phyloP scores from a whole-genome alignment of 2,329 filamentous ascomycete genomes.

The Aspergillus fijiensis region DNA sequence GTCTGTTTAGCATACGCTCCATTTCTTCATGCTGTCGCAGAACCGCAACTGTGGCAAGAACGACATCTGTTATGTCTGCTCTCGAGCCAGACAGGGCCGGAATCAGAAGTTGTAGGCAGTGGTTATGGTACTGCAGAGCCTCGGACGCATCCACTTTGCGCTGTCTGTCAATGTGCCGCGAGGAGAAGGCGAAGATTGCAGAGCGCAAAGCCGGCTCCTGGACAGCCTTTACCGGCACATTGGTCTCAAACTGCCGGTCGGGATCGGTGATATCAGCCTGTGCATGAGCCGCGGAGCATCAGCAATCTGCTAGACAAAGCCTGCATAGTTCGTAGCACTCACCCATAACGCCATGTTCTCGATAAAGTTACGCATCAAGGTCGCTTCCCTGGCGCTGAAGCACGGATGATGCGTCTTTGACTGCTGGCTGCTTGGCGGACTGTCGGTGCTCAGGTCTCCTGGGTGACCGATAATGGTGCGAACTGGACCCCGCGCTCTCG shows the following conservation, averaged over 20 bases:
- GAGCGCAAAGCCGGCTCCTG: slow-evolving; percentile 33
- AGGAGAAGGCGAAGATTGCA: slow-evolving; percentile 36
- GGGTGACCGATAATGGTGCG: background rate
- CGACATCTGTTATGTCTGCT: slow-evolving; percentile 27
- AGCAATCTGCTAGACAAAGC: background rate
- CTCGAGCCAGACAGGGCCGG: slow-evolving; percentile 31
- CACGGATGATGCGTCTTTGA: background rate
- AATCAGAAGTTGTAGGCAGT: slow-evolving; percentile 36
- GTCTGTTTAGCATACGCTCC: slow-evolving; percentile 20
- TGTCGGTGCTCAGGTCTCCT: background rate
- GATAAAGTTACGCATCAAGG: slow-evolving; percentile 30
- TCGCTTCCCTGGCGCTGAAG: slow-evolving; percentile 23
- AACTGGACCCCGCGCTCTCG: no score
- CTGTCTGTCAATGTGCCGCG: slow-evolving; percentile 33
- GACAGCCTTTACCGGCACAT: slow-evolving; percentile 32
- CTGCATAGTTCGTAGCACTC: background rate
- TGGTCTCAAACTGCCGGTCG: slow-evolving; percentile 32
- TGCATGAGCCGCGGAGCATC: background rate
- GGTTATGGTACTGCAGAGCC: slow-evolving; percentile 34
- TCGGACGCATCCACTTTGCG: slow-evolving; percentile 25
- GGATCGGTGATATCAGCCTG: slow-evolving; percentile 36
- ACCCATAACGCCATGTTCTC: slow-evolving; percentile 38
- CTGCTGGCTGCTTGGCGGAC: background rate
- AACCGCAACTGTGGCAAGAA: slow-evolving; percentile 35
- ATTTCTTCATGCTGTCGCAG: slow-evolving; percentile 39